A percentile compares a stretch with the other conserved stretches of the same genome.
Evolutionary conservation across 192 early-diverging fungal genomes (phyloP).

Genomic region (Gonapodya prolifera): DNA sequence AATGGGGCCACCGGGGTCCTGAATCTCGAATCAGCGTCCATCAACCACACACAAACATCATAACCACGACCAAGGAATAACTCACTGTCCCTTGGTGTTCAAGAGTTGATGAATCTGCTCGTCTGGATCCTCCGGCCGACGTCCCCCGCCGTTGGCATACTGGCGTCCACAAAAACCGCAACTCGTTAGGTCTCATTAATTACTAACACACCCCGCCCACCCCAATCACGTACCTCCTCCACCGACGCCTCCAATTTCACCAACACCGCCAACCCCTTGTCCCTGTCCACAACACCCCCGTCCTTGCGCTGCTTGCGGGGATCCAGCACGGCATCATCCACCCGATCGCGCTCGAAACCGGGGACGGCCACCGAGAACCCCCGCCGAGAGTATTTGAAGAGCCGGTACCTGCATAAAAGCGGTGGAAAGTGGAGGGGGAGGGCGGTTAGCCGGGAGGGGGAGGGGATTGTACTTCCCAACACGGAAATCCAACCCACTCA

Average conservation of each 20-base stretch:
- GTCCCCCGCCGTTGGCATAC: background rate
- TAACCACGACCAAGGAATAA: background rate
- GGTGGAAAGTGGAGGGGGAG: too few species aligned
- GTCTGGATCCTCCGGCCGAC: background rate
- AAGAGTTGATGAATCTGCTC: background rate
- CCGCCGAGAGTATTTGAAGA: slow-evolving; percentile 3
- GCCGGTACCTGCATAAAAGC: background rate
- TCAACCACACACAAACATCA: background rate
- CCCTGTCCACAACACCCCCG: background rate
- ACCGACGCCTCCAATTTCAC: background rate
- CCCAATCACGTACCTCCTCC: background rate
- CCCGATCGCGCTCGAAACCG: background rate
- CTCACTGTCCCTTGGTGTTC: background rate
- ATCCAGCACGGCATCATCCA: background rate
- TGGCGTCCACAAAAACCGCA: background rate
- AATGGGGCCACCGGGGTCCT: background rate
- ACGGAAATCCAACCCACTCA: slow-evolving; percentile 9
- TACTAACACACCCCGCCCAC: background rate
- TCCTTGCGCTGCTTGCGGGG: background rate
- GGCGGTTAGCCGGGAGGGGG: too few species aligned
- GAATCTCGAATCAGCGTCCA: background rate
- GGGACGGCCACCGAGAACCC: background rate
- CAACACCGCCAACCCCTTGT: background rate
- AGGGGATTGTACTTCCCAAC: slow-evolving; percentile 16
- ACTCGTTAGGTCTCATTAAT: background rate